phyloP scores from a whole-genome alignment of 192 early-diverging fungal species.

The Powellomyces hirtus region DNA sequence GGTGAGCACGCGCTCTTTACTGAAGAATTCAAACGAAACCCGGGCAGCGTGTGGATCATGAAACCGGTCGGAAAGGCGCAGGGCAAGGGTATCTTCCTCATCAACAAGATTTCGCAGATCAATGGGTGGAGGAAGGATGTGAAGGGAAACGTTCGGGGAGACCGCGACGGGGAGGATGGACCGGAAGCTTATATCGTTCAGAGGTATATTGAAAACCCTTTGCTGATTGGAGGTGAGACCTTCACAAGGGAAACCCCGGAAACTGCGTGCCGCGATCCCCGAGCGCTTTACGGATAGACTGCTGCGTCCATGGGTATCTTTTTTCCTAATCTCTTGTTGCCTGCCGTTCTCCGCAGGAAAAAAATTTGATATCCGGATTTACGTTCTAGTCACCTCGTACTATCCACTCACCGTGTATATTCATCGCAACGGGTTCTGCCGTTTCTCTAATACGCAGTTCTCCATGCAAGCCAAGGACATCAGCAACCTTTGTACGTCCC shows the following conservation, averaged over 20 bases:
- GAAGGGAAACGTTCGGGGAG: conserved; percentile 18
- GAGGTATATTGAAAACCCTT: conserved; percentile 62
- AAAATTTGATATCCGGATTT: conserved; percentile 63
- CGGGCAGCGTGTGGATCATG: conserved; percentile 66
- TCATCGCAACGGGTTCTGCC: conserved; percentile 63
- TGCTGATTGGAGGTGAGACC: conserved; percentile 56
- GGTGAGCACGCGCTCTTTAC: conserved; percentile 64
- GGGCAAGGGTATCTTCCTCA: conserved; percentile 67
- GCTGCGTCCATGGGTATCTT: not conserved
- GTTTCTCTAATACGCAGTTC: conserved; percentile 62
- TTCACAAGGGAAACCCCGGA: too few species aligned
- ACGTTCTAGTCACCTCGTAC: conserved; percentile 62
- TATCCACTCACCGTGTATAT: conserved; percentile 59
- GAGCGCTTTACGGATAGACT: not conserved
- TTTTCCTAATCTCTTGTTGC: too few species aligned
- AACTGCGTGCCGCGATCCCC: not conserved
- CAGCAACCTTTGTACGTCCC: conserved; percentile 49
- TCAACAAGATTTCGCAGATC: conserved; percentile 64
- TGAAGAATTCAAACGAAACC: conserved; percentile 66
- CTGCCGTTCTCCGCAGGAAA: too few species aligned
- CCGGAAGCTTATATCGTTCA: conserved; percentile 68
- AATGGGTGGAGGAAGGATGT: conserved; percentile 57
- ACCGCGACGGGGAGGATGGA: conserved; percentile 29
- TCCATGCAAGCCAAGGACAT: conserved; percentile 66
- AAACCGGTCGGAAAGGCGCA: conserved; percentile 68